Percentiles rank a stretch among this genome's conserved stretches.
Evolutionary conservation across 2,329 filamentous ascomycete genomes (phyloP).

Genomic region (Rasamsonia emersonii): DNA sequence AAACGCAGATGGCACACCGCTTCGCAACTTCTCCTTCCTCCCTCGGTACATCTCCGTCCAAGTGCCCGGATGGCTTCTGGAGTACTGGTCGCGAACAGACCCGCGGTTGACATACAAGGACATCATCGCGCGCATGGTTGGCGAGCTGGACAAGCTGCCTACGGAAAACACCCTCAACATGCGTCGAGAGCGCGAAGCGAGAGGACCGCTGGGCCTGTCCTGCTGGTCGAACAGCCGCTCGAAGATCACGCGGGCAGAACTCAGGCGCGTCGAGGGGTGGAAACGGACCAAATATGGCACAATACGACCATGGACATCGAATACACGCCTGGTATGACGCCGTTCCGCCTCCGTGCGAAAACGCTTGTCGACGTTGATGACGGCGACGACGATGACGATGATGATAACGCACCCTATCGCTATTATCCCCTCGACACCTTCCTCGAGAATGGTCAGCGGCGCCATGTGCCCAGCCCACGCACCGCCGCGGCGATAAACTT

Average conservation of each 20-base stretch:
- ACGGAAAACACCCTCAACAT: slow-evolving; percentile 19
- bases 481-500: slow-evolving; percentile 10
- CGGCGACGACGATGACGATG: too few species aligned
- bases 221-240: slow-evolving; percentile 17
- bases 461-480: slow-evolving; percentile 11
- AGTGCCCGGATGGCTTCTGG: slow-evolving; percentile 19
- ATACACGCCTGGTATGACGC: slow-evolving; percentile 3
- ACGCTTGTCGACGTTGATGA: slow-evolving; percentile 9
- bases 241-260: slow-evolving; percentile 12
- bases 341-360: slow-evolving; percentile 12
- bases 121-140: slow-evolving; percentile 22
- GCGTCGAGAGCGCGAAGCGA: slow-evolving; percentile 18
- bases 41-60: slow-evolving; percentile 20
- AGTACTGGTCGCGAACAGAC: slow-evolving; percentile 23
- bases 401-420: neutral
- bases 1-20: slow-evolving; percentile 9
- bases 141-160: slow-evolving; percentile 9
- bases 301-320: slow-evolving; percentile 21
- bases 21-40: slow-evolving; percentile 19
- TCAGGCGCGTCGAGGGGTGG: slow-evolving; percentile 19
- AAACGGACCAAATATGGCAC: slow-evolving; percentile 15
- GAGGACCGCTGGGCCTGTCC: slow-evolving; percentile 17
- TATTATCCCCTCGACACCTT: slow-evolving; percentile 15
- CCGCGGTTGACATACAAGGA: slow-evolving; percentile 19
- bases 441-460: slow-evolving; percentile 6